Evolutionary conservation across 148 eudicot genomes (phyloP).

Genomic region (Heliamphora exappendiculata): DNA sequence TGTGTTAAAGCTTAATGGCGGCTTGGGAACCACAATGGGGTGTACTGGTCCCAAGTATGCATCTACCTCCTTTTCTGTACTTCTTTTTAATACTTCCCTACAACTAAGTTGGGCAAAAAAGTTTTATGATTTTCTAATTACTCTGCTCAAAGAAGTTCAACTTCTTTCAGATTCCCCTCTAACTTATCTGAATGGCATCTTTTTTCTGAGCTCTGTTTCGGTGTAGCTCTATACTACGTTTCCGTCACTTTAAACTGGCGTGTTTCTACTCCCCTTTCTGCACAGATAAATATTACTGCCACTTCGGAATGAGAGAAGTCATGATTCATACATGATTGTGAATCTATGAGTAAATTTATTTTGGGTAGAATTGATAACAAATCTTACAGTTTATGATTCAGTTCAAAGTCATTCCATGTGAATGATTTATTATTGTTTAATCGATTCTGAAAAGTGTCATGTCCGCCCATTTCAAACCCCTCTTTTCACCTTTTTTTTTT

Average conservation of each 20-base stretch:
- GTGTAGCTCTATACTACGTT: not conserved
- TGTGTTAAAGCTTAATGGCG: slow-evolving; percentile 98
- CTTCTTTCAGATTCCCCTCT: not conserved
- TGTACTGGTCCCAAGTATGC: slow-evolving; percentile 98
- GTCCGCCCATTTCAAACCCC: no score
- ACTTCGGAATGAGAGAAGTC: no score
- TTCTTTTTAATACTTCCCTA: not conserved
- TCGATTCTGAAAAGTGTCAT: no score
- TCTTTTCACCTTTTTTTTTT: no score
- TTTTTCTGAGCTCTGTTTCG: not conserved
- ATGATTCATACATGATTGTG: no score
- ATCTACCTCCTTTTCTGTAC: not conserved
- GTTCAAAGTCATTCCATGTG: no score
- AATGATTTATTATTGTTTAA: no score
- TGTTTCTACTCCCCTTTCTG: no score
- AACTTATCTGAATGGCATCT: not conserved
- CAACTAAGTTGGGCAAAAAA: not conserved
- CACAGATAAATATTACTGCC: no score
- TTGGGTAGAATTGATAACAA: no score
- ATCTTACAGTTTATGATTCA: no score
- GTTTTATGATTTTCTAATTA: not conserved
- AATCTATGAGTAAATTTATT: no score
- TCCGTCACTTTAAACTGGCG: not conserved
- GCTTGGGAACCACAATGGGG: slow-evolving; percentile 99
- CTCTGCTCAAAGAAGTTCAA: not conserved